Evolutionary conservation across 2,329 filamentous ascomycete species (phyloP), one percentile per base, ranked within the genome.

Genomic region (Myriosclerotinia scirpicola): DNA sequence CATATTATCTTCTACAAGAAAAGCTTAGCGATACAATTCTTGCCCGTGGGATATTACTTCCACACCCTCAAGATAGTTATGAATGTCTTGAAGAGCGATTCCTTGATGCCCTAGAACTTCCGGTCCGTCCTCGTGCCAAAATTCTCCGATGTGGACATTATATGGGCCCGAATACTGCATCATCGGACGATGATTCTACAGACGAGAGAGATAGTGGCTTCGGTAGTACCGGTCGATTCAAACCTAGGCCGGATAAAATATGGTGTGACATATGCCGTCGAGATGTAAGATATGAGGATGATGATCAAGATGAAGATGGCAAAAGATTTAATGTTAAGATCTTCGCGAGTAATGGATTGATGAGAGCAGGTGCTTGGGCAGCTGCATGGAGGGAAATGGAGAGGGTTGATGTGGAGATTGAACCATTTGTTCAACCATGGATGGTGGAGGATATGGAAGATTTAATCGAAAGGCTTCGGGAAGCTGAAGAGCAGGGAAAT

Each of bases 361-460:
- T 99, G 92, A 87, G 88, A 67, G 89, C 92, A 6, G 92, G 92
- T 0, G 94, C 95, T 0, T 99, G 95, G 95, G 86, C 87, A 5
- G 93, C 93, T 2, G 94, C 92, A 67, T 99, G 94, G 94, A 90
- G 87, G 72, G 94, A 98, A 78, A 99, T 99, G 95, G 95, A 99
- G 79, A 86, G 94, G n/a, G 92, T 98, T 0, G 95, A 99, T 75
- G 91, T 96, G 1, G 94, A 98, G 78, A 86, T 99, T 63, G 87
- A 91, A 73, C 90, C 95, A 4, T 85, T 89, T 74, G 83, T 93
- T 14, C 85, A 87, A 22, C 77, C 84, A 0, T 78, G 81, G 1
- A 75, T 89, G 15, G 83, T 87, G 64, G 82, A 83, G 22, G 85
- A 87, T 70, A 79, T 93, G 26, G 85, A 87, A 67, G 80, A 79